Evolutionary conservation across 305 asterid species (phyloP), one percentile per base, ranked within the genome.

Genomic region (Solanum hybrid): DNA sequence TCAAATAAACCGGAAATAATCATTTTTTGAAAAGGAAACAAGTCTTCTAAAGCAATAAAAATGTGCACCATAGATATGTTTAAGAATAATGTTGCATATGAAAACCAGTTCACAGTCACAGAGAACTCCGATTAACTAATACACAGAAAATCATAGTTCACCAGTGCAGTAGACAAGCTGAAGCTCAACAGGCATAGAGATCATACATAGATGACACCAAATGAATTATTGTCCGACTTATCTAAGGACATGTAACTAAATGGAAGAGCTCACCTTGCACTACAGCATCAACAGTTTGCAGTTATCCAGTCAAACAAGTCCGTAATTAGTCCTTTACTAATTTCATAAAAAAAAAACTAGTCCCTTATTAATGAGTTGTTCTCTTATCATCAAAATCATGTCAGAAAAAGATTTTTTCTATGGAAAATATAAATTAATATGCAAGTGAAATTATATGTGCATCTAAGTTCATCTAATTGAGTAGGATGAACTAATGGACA

Each of bases 1-100:
- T 91, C 80, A 92, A 79, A 24, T 45, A 70, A 92, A 70, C 51
- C 72, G 17, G 77, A 91, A 57, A 34, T 31, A 26, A 79, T 33
- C 39, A 45, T 37, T 73, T 61, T 26, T 68, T 4, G 26, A 31
- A 9, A 72, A n/a, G 36, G 83, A 75, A 45, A 32, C 36, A 81
- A 83, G 22, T 51, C 41, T 51, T 31, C 41, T 51, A 12, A 84
- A 84, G 88, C 41, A 84, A 84, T 22, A 57, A 51, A 84, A 22
- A 45, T 17, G 10, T 1, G 3, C 88, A 29, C 76, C 76, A 57
- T 31, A 51, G n/a, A 51, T 84, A 51, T 6, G 10, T 81, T 29
- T 57, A 84, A 51, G 76, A 84, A 32, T 31, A 10, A 10, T 51
- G 88, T 83, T 84, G 88, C 75, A 83, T 17, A 83, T 17, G 38